Percentiles rank a stretch among this genome's conserved stretches.
Evolutionary conservation across 2,329 filamentous ascomycete genomes (phyloP).

Genomic region (Davidsoniella neocaledoniae): DNA sequence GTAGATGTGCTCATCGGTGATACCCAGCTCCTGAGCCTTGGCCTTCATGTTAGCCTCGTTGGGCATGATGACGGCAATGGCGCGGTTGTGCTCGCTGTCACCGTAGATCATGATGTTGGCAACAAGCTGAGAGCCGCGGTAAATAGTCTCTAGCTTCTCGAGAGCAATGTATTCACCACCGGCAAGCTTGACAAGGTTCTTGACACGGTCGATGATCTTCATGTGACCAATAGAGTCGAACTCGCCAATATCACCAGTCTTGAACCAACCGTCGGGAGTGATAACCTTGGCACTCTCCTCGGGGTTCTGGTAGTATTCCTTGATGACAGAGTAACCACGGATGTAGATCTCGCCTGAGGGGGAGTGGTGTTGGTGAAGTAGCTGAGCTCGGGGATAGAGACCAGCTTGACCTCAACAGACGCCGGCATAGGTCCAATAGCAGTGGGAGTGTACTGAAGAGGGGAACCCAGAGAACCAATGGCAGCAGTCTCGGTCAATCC

Average conservation of each 20-base stretch:
- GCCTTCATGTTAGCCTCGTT: slow-evolving; percentile 46
- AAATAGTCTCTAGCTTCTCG: slow-evolving; percentile 86
- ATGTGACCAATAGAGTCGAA: slow-evolving; percentile 68
- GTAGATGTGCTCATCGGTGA: slow-evolving; percentile 52
- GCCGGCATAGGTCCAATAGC: slow-evolving; percentile 65
- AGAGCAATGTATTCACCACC: slow-evolving; percentile 95
- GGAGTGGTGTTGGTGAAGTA: slow-evolving; percentile 60
- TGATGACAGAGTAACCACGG: slow-evolving; percentile 57
- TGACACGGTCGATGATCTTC: slow-evolving; percentile 85
- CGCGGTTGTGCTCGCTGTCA: slow-evolving; percentile 55
- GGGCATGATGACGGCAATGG: slow-evolving; percentile 63
- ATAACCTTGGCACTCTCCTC: slow-evolving; percentile 68
- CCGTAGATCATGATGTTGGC: slow-evolving; percentile 80
- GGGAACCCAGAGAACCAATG: slow-evolving; percentile 68
- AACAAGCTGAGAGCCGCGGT: slow-evolving; percentile 63
- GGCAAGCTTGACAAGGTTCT: slow-evolving; percentile 92
- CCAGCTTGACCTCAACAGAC: slow-evolving; percentile 75
- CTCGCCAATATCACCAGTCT: slow-evolving; percentile 88
- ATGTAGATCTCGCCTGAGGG: slow-evolving; percentile 86
- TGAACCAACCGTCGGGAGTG: slow-evolving; percentile 86
- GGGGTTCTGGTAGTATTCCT: slow-evolving; percentile 69
- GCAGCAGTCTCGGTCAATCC: slow-evolving; percentile 86
- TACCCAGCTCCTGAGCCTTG: slow-evolving; percentile 41
- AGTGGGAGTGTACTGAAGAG: slow-evolving; percentile 63
- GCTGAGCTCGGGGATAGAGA: slow-evolving; percentile 75